Evolutionary conservation across 306 rosid genomes (phyloP).

Genomic region (Trifolium dubium): DNA sequence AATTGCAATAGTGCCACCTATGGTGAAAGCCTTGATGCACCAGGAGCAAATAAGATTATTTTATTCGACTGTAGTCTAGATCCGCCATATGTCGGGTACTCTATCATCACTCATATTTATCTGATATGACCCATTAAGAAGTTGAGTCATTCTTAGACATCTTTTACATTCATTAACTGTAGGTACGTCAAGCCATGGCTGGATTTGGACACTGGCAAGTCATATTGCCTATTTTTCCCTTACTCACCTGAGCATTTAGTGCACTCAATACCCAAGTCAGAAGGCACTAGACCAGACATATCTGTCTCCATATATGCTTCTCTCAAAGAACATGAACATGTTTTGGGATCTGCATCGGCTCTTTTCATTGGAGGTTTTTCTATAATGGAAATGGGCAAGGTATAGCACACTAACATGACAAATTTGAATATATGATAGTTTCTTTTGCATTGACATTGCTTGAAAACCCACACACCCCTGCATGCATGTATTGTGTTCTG

Average conservation of each 20-base stretch:
- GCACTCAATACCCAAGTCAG: conserved; percentile 66
- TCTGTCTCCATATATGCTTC: conserved; percentile 71
- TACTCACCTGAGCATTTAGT: conserved; percentile 90
- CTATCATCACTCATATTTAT: conserved; percentile 28
- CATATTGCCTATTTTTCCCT: conserved; percentile 89
- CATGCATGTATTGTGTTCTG: not conserved
- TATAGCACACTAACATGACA: conserved; percentile 37
- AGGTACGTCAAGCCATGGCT: conserved; percentile 89
- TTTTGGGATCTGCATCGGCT: conserved; percentile 79
- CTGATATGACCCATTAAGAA: conserved; percentile 23
- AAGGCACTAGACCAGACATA: conserved; percentile 72
- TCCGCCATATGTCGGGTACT: conserved; percentile 92
- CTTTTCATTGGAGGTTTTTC: conserved; percentile 92
- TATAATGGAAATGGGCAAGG: conserved; percentile 73
- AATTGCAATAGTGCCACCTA: conserved; percentile 39
- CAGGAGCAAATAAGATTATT: conserved; percentile 51
- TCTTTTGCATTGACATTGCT: not conserved
- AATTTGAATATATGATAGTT: conserved; percentile 26
- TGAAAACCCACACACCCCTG: not conserved
- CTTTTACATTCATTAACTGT: conserved; percentile 42
- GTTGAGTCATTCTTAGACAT: conserved; percentile 30
- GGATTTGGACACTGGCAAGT: conserved; percentile 70
- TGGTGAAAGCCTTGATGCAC: conserved; percentile 50
- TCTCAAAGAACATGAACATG: conserved; percentile 59
- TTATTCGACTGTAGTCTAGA: conserved; percentile 78